Percentiles rank a stretch among this genome's conserved stretches.
phyloP scores from a whole-genome alignment of 305 asterid species.

The Solanum hybrid region DNA sequence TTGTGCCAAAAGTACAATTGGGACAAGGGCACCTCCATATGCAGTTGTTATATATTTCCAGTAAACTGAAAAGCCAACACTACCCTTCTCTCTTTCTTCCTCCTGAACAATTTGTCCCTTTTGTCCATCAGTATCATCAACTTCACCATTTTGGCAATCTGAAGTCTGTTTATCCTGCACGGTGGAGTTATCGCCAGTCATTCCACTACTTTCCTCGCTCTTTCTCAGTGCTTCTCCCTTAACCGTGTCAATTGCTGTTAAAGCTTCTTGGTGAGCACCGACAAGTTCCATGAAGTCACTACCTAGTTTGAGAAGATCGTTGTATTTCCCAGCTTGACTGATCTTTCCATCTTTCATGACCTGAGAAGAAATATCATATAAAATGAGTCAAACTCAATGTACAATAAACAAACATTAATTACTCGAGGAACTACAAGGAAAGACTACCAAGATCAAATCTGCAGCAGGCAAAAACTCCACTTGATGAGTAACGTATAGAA shows the following conservation, averaged over 20 bases:
- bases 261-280: constrained; percentile 82
- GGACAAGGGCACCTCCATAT: constrained; percentile 66
- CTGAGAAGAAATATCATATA: constrained; percentile 42
- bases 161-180: constrained; percentile 25
- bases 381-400: neutral
- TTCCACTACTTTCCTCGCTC: constrained; percentile 15
- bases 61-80: constrained; percentile 54
- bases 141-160: constrained; percentile 20
- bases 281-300: constrained; percentile 74
- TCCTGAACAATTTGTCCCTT: constrained; percentile 72
- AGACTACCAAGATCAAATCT: constrained; percentile 65
- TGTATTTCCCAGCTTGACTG: constrained; percentile 67
- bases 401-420: neutral
- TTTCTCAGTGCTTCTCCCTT: constrained; percentile 7
- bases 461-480: constrained; percentile 80
- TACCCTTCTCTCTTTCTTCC: constrained; percentile 88
- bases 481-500: constrained; percentile 77
- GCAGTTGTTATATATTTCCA: constrained; percentile 68
- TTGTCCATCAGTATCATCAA: constrained; percentile 16
- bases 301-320: constrained; percentile 54
- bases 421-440: neutral
- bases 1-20: constrained; percentile 52
- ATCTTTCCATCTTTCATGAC: constrained; percentile 77
- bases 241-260: constrained; percentile 45
- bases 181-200: constrained; percentile 10